phyloP scores from a whole-genome alignment of 2,329 filamentous ascomycete genomes.

The Fusarium nygamai region DNA sequence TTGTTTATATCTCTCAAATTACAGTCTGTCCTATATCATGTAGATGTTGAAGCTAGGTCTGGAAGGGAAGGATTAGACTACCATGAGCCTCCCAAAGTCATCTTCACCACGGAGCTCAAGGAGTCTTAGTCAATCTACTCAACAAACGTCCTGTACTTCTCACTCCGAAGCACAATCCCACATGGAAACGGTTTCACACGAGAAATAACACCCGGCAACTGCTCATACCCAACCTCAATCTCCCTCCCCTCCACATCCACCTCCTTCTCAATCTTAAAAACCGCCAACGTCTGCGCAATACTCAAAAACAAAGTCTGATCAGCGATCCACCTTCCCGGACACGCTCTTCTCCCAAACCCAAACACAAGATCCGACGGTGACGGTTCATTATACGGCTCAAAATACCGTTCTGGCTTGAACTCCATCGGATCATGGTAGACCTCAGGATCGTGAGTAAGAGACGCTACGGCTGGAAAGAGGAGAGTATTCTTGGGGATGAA shows the following conservation, averaged over 20 bases:
- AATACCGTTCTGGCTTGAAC: conserved; percentile 45
- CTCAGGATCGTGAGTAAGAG: background rate
- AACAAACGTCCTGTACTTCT: background rate
- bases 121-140: background rate
- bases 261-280: conserved; percentile 52
- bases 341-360: conserved; percentile 51
- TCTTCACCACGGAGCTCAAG: accelerated
- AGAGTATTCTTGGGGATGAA: conserved; percentile 43
- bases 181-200: conserved; percentile 6
- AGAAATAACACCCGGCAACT: conserved; percentile 16
- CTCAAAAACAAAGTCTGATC: conserved; percentile 46
- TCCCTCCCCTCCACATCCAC: conserved; percentile 47
- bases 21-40: too few relatives aligned
- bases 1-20: too few relatives aligned
- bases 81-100: accelerated
- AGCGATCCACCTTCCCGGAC: conserved; percentile 48
- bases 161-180: background rate
- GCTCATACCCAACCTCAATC: conserved; percentile 37
- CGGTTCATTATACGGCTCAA: conserved; percentile 36
- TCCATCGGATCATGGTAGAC: conserved; percentile 57
- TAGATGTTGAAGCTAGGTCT: accelerated
- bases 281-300: conserved; percentile 55
- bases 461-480: conserved; percentile 3
- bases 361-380: conserved; percentile 44
- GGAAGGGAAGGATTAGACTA: accelerated